A percentile compares a stretch with the other conserved stretches of the same genome.
These are phyloP conservation scores for Triticum timopheevii DNA, from an alignment of 176 grass and related monocot genomes.

Conservation along the genomic window DNA sequence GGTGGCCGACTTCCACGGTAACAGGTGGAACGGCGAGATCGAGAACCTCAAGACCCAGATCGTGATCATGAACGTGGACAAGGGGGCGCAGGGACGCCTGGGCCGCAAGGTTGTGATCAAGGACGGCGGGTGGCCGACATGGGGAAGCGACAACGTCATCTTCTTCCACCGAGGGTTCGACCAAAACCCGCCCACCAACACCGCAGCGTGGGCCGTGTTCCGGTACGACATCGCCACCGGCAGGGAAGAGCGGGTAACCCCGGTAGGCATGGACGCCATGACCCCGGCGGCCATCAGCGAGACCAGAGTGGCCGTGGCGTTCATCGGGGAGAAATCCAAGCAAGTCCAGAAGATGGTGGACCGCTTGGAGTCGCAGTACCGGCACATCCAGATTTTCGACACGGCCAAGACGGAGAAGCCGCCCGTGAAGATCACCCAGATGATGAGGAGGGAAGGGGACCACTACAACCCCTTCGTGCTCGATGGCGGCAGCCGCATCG, in stretches of 20 bases:
- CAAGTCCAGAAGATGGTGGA: not conserved
- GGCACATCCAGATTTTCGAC: constrained; percentile 43
- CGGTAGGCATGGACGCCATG: constrained; percentile 3
- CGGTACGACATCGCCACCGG: not conserved
- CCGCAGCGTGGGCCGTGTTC: constrained; percentile 12
- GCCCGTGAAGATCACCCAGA: constrained; percentile 7
- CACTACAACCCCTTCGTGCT: constrained; percentile 49
- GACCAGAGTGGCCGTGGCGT: constrained; percentile 30
- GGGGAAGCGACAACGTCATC: constrained; percentile 45
- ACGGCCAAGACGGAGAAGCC: not conserved
- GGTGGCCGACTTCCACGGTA: constrained; percentile 15
- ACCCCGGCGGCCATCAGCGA: constrained; percentile 44
- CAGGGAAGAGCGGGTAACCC: not conserved
- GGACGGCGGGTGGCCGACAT: constrained; percentile 44
- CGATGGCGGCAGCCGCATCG: constrained; percentile 15
- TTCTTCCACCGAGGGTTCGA: constrained; percentile 35
- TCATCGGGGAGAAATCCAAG: constrained; percentile 10
- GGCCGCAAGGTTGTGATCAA: not conserved
- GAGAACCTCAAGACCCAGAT: constrained; percentile 36
- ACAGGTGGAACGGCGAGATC: constrained; percentile 33
- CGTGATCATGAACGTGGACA: constrained; percentile 35
- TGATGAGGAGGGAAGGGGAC: not conserved
- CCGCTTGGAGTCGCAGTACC: constrained; percentile 25
- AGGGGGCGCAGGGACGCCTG: not conserved
- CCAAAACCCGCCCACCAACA: not conserved